A percentile compares a stretch with the other conserved stretches of the same genome.
Evolutionary conservation across 2,329 filamentous ascomycete species (phyloP).

Genomic region (Xylariaceae sp.): DNA sequence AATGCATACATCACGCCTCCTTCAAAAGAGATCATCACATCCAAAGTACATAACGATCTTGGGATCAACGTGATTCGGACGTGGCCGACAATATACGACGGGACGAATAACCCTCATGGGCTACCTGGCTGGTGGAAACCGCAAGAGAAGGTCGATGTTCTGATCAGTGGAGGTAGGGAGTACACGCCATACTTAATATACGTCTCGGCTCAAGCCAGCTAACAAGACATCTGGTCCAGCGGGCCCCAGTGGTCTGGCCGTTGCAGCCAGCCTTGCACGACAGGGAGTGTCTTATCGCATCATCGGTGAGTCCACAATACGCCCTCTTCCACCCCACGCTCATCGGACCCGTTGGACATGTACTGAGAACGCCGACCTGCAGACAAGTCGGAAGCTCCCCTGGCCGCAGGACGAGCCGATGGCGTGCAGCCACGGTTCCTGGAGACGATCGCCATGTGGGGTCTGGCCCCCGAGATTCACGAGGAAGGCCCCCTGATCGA

Average conservation of each 20-base stretch:
- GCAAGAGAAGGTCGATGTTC: constrained; percentile 29
- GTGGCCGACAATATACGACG: constrained; percentile 30
- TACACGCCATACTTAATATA: background rate
- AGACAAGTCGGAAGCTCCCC: constrained; percentile 29
- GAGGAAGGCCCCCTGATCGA: constrained; percentile 34
- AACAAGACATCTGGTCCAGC: constrained; percentile 20
- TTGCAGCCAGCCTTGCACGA: constrained; percentile 29
- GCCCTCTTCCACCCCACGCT: too few species aligned
- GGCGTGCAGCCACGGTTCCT: constrained; percentile 17
- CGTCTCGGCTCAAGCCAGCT: too few species aligned
- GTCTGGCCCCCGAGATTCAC: constrained; percentile 21
- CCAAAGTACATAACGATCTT: constrained; percentile 23
- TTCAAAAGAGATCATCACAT: constrained; percentile 24
- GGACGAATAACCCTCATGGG: constrained; percentile 27
- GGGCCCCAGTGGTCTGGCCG: constrained; percentile 30
- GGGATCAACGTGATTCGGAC: constrained; percentile 27
- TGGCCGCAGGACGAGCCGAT: constrained; percentile 19
- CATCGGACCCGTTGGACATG: background rate
- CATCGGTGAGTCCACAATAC: constrained; percentile 21
- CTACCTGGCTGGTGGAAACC: constrained; percentile 27
- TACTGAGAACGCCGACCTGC: background rate
- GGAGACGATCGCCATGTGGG: constrained; percentile 15
- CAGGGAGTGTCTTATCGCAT: constrained; percentile 33
- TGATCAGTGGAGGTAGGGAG: constrained; percentile 31
- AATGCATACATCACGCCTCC: constrained; percentile 22